These are phyloP conservation scores for Cyanophora paradoxa DNA, from an alignment of 78 protist genomes.

Conservation along the genomic window DNA sequence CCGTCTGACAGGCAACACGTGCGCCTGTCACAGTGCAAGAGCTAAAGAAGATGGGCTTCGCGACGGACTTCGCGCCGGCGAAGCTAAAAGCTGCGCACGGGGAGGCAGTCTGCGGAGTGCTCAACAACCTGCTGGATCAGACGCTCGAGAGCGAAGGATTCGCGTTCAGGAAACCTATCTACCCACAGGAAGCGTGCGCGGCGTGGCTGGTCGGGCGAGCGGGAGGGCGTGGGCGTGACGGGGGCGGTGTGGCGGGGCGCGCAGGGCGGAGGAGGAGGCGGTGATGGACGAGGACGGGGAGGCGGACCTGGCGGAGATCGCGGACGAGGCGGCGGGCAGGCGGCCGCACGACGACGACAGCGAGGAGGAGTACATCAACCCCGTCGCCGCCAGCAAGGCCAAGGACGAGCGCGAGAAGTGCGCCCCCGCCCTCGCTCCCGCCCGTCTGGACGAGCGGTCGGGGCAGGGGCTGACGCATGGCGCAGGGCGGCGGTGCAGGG, in stretches of 20 bases:
- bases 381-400: neutral
- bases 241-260: no score
- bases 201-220: no score
- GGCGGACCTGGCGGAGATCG: neutral
- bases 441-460: neutral
- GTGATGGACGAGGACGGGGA: neutral
- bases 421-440: neutral
- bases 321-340: constrained; percentile 5
- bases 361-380: neutral
- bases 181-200: no score
- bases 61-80: neutral
- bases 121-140: neutral
- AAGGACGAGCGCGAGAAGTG: neutral
- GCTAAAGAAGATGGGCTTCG: constrained; percentile 1
- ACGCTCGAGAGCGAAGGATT: no score
- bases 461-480: neutral
- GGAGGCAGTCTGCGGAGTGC: neutral
- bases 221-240: no score
- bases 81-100: neutral
- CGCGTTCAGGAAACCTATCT: no score
- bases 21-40: neutral
- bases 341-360: neutral
- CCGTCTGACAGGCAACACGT: neutral
- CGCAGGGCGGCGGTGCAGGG: neutral
- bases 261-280: constrained; percentile 6